Evolutionary conservation across 1,284 basidiomycete genomes (phyloP).

Genomic region (Ustilago nuda): DNA sequence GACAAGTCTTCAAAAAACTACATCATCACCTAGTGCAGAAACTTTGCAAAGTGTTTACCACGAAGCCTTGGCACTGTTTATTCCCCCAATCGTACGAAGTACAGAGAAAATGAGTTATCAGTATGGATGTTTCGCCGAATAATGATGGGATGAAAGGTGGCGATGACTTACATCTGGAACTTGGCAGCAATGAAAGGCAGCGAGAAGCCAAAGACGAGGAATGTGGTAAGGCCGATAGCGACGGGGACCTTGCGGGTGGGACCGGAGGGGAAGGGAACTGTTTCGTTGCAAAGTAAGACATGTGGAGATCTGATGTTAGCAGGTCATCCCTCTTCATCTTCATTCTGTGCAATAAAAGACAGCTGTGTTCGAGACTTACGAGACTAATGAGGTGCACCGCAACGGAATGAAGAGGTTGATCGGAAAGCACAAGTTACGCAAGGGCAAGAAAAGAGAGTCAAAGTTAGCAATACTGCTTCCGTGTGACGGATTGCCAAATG

Average conservation of each 20-base stretch:
- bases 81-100: not conserved
- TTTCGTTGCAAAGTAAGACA: not conserved
- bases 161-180: slow-evolving; percentile 61
- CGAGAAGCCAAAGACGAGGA: slow-evolving; percentile 61
- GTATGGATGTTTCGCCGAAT: not conserved
- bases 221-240: slow-evolving; percentile 57
- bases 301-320: not conserved
- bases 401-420: not conserved
- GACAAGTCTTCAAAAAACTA: not conserved
- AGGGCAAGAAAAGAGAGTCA: not conserved
- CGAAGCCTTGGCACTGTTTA: slow-evolving; percentile 46
- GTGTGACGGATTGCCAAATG: not conserved
- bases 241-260: slow-evolving; percentile 62
- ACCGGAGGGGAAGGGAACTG: slow-evolving; percentile 66
- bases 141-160: not conserved
- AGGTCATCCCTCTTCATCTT: not conserved
- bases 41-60: slow-evolving; percentile 36
- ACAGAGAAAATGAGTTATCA: not conserved
- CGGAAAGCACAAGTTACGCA: not conserved
- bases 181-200: slow-evolving; percentile 63
- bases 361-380: slow-evolving; percentile 10
- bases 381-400: slow-evolving; percentile 12
- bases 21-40: not conserved
- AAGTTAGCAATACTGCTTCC: not conserved
- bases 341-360: not conserved